Evolutionary conservation across 164 flowering plant genomes (phyloP).

Genomic region (Saururus chinensis): DNA sequence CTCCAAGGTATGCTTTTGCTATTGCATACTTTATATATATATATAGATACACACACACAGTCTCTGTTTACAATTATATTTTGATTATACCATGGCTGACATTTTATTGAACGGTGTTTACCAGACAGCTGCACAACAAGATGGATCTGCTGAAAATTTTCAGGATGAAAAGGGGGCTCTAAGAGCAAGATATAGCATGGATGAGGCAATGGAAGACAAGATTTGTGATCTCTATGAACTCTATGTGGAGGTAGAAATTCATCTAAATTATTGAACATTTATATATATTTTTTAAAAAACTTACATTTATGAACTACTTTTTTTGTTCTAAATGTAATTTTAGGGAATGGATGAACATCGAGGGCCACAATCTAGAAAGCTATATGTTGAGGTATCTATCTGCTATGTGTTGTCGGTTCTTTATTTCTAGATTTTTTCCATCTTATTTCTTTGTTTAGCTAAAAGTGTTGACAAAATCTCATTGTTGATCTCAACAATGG

Average conservation of each 20-base stretch:
- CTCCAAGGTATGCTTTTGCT: conserved; percentile 40
- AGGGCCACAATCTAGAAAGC: conserved; percentile 73
- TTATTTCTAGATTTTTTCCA: no score
- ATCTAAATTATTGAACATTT: background rate
- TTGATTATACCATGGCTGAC: no score
- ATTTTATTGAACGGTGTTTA: background rate
- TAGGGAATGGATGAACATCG: conserved; percentile 93
- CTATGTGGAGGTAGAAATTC: conserved; percentile 59
- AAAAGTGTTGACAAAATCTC: background rate
- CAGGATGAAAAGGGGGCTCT: conserved; percentile 55
- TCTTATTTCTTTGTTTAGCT: background rate
- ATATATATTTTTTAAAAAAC: background rate
- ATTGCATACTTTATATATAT: no score
- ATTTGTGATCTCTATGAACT: conserved; percentile 92
- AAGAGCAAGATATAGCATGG: conserved; percentile 53
- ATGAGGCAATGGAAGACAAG: conserved; percentile 72
- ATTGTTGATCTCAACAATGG: background rate
- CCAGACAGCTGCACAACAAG: conserved; percentile 47
- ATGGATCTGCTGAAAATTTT: conserved; percentile 57
- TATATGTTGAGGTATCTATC: conserved; percentile 72
- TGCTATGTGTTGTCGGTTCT: background rate
- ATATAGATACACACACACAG: no score
- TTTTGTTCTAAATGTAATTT: conserved; percentile 1
- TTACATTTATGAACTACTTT: background rate
- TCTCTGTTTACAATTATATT: no score